Base-by-base conservation (phyloP, 768 basidiomycete genomes). In the Cyathus striatus region DNA sequence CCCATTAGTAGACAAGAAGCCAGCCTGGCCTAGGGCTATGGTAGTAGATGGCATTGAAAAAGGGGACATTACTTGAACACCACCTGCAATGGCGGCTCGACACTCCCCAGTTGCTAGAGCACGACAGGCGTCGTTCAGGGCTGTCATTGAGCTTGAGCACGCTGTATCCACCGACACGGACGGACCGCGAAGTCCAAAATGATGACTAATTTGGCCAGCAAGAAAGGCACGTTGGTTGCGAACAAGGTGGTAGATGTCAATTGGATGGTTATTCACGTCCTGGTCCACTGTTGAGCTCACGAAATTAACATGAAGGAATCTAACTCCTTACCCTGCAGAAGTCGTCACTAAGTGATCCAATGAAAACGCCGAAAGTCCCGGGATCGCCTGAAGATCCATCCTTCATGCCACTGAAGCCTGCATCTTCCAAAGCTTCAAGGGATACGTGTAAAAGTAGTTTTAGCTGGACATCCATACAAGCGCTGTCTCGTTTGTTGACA, bases 1-100 rank as follows among this genome's bases (percentile, higher is more conserved):
- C 16, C 75, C 74, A 0, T 63, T 61, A 1, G 63, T 56, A 48
- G 63, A 69, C 30, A 75, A 52, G 49, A 76, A 75, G 12, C 42
- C 42, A 17, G 42, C 42, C 18, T 17, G 25, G 14, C 38, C 38
- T 21, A 43, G 33, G 14, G 37, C 37, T 20, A 38, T 38, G 33
- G 38, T 20, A 3, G 42, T 22, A 23, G 34, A 20, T 14, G 42
- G 42, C n/a, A 21, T 22, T 17, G 42, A 43, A n/a, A 43, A 18
- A 37, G 42, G 42, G 23, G 42, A 10, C 42, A 43, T 37, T 4
- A 43, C 42, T 16, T 43, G 42, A 7, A 43, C 42, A 9, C 42
- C 42, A n/a, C 42, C 42, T 20, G 42, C 42, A 23, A 43, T 43
- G 12, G 42, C 42, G 17, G 42, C 42, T 18, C 42, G 42, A 20